Conservation (phyloP, 305 asterid genomes). For the Fraxinus greggii region DNA sequence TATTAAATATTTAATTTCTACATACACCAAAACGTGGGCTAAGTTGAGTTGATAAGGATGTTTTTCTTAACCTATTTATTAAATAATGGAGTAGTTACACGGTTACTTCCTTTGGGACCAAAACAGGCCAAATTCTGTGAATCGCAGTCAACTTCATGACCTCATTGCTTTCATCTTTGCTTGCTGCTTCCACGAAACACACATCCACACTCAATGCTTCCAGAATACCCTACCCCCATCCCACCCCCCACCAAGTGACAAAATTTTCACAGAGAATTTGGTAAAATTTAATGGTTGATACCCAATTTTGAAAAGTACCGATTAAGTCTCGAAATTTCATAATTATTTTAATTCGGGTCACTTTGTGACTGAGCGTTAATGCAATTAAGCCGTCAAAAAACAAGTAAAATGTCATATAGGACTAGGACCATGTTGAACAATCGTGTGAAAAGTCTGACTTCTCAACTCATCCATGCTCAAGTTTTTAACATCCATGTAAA, state of each 20-base stretch:
- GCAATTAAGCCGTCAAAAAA: background rate
- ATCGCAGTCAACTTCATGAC: background rate
- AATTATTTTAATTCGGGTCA: background rate
- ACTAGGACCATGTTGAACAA: background rate
- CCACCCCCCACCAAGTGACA: background rate
- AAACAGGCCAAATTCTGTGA: background rate
- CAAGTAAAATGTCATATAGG: background rate
- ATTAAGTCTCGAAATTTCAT: background rate
- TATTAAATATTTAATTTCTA: background rate
- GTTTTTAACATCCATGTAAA: background rate
- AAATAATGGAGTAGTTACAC: background rate
- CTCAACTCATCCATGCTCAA: background rate
- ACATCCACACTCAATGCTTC: background rate
- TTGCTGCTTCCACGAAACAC: slow-evolving; percentile 1
- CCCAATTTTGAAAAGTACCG: background rate
- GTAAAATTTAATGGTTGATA: background rate
- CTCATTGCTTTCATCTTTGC: background rate
- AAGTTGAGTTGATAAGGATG: background rate
- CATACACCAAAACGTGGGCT: background rate
- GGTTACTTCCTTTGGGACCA: background rate
- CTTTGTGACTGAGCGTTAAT: background rate
- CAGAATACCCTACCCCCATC: background rate
- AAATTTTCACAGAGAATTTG: background rate
- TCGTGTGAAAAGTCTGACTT: background rate
- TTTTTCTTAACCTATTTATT: background rate